phyloP scores from a whole-genome alignment of 371 early-diverging fungal genomes.

The Mucor mucedo region DNA sequence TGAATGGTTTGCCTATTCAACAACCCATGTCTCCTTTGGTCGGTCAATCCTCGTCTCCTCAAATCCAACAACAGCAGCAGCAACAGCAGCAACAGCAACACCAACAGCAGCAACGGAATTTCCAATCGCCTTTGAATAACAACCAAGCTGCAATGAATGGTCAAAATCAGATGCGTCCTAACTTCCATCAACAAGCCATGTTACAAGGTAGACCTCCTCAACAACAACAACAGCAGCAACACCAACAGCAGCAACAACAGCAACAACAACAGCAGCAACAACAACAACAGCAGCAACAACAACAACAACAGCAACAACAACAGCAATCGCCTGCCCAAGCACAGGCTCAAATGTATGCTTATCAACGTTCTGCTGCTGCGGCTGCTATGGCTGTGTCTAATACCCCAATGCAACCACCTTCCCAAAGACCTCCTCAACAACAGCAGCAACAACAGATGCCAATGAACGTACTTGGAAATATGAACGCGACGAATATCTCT shows the following conservation, averaged over 20 bases:
- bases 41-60: constrained; percentile 50
- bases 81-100: constrained; percentile 9
- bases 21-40: constrained; percentile 38
- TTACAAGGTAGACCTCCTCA: constrained; percentile 28
- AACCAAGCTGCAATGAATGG: constrained; percentile 16
- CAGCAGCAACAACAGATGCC: constrained; percentile 24
- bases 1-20: constrained; percentile 23
- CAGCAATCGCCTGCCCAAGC: constrained; percentile 25
- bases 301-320: constrained; percentile 6
- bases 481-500: constrained; percentile 29
- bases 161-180: constrained; percentile 33
- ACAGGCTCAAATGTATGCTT: constrained; percentile 37
- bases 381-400: constrained; percentile 19
- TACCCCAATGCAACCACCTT: constrained; percentile 7
- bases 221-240: constrained; percentile 2
- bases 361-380: constrained; percentile 36
- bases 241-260: not conserved
- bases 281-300: constrained; percentile 14
- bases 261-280: constrained; percentile 10
- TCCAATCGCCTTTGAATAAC: constrained; percentile 29
- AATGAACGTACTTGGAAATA: constrained; percentile 32
- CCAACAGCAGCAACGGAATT: constrained; percentile 5
- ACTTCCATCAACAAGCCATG: constrained; percentile 34
- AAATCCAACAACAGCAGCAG: constrained; percentile 21
- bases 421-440: constrained; percentile 13